Base-by-base conservation (phyloP, 2,329 filamentous ascomycete species). In the Verticillium nonalfalfae region DNA sequence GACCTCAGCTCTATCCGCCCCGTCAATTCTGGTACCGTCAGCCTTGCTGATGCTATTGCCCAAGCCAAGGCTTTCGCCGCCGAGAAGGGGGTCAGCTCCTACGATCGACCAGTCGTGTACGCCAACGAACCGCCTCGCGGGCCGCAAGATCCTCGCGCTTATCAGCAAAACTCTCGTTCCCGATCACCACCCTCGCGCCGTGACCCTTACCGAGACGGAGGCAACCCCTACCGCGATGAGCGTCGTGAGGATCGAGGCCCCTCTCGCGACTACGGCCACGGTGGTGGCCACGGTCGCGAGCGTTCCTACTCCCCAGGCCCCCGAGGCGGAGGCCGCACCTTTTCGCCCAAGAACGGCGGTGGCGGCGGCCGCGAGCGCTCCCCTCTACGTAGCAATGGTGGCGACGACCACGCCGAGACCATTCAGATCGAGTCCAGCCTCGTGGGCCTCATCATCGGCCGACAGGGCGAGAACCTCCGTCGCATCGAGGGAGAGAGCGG, bases 381-480 rank as follows among this genome's bases (percentile, higher is more conserved):
- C 40, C 86, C 87, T 26, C 76, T 82, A 21, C 72, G 78, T 58
- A 78, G 78, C 66, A 66, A 60, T 50, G 75, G 72, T 59, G 80
- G 79, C 56, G 87, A 90, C 68, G 90, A 92, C 66, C 90, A 88
- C 69, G 84, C 85, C 31, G 93, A 97, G 76, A 90, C 89, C 31
- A 93, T 97, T 67, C 85, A 90, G 69, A 92, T 97, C 69, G 92
- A 96, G 72, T 92, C 91, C 26, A 90, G 87, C 68, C 82, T 96
- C 57, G 93, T 97, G 59, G 93, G 93, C 52, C 81, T 97, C 38
- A 96, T 97, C 70, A 97, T 97, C 71, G 93, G 93, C 59, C 87
- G 93, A 63, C 90, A 93, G 71, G 93, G 93, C 67, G 93, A 97
- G 77, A 97, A 96, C 68, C 79, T 97, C 54, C 84, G 91, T 67